Evolutionary conservation across 2,329 filamentous ascomycete species (phyloP), one percentile per base, ranked within the genome.

Genomic region (Dendryphion nanum): DNA sequence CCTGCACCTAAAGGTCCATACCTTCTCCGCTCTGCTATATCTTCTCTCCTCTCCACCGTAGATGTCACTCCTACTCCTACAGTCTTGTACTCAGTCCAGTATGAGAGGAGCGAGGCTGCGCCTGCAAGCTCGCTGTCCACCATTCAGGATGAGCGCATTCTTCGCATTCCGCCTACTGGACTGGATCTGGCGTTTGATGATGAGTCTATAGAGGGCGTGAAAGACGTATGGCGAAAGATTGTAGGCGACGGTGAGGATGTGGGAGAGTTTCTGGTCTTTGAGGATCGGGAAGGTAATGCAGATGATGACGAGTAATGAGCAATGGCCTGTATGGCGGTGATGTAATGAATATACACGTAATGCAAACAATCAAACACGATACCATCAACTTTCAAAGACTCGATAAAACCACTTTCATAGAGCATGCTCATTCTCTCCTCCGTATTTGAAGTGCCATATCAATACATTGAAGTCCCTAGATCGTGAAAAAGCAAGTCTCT

Each of bases 171-270:
- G 4, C 69, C 77, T 2, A 59, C 80, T 0, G 73, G 79, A 3
- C 64, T 83, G 6, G 82, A 85, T 46, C 74, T 94, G 6, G 77
- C 85, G 0, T 86, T 95, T 47, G 80, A 89, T 51, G 91, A 96
- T 50, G 58, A 68, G 0, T 69, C 81, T 2, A 66, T 96, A 7
- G 76, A 81, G 5, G 65, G 78, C 18, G 86, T 95, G 2, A 78
- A 78, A 42, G 64, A 76, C 7, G 80, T 82, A 5, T 97, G 90
- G 89, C 71, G 77, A 44, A 68, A 72, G 33, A 73, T 89, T 4
- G 70, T 78, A 48, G 78, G 75, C 7, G n/a, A n/a, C n/a, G 23
- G 23, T 3, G 67, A 70, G 2, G 73, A 75, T 4, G 69, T 63
- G 1, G 69, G 69, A 14, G 66, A 77, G 30, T 96, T 93, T 54